A percentile compares a stretch with the other conserved stretches of the same genome.
Evolutionary conservation across 1,139 yeast species (phyloP).

Genomic region (Candida smagusa): DNA sequence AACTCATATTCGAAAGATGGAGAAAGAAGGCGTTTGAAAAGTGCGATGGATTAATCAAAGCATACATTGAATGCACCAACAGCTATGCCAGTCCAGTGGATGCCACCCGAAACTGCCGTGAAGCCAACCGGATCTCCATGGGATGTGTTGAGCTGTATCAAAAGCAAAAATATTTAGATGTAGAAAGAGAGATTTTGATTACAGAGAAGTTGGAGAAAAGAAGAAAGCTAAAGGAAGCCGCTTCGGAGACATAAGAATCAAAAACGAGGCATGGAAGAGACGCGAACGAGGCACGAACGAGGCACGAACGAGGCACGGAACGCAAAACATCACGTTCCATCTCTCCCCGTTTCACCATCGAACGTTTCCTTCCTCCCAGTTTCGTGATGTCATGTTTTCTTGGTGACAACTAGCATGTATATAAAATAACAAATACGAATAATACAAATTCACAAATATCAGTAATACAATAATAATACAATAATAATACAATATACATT

Average conservation of each 20-base stretch:
- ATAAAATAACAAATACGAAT: too few relatives aligned
- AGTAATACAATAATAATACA: too few relatives aligned
- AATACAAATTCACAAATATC: too few relatives aligned
- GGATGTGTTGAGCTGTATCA: constrained; percentile 68
- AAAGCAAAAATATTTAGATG: constrained; percentile 65
- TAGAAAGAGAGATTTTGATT: constrained; percentile 64
- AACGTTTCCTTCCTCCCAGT: too few relatives aligned
- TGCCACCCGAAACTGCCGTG: constrained; percentile 55
- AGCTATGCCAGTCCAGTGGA: constrained; percentile 47
- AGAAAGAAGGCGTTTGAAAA: constrained; percentile 67
- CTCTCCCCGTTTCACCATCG: too few relatives aligned
- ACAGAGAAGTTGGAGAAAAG: constrained; percentile 48
- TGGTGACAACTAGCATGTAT: too few relatives aligned
- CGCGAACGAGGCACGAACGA: background rate
- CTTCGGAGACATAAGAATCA: background rate
- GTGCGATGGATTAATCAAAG: constrained; percentile 67
- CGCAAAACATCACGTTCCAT: too few relatives aligned
- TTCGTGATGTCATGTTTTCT: too few relatives aligned
- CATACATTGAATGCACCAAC: constrained; percentile 41
- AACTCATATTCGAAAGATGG: constrained; percentile 74
- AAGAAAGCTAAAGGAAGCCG: constrained; percentile 12
- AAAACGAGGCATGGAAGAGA: background rate
- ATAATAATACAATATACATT: too few relatives aligned
- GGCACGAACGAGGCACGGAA: too few relatives aligned
- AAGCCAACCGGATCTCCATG: constrained; percentile 27